Base-by-base conservation (phyloP, 768 basidiomycete genomes). In the Russula sp. region DNA sequence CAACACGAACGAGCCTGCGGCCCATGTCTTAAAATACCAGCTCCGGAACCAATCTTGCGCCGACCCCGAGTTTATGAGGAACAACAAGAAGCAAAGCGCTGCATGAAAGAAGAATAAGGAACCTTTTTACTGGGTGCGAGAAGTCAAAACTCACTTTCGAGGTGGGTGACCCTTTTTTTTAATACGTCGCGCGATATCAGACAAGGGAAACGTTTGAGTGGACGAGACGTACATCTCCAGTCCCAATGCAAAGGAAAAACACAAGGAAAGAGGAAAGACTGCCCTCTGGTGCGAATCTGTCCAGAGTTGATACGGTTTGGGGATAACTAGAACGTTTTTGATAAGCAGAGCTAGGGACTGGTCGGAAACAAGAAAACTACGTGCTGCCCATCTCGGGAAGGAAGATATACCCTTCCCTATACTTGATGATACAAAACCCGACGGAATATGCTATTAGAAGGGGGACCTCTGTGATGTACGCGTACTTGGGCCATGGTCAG, bases 61-160 rank as follows among this genome's bases (percentile, higher is more conserved):
- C 0, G 83, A 77, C 32, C 79, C 76, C 0, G 86, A 76, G 60
- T 86, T 86, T 48, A 91, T 76, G 46, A 93, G 80, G 76, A 89
- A 93, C n/a, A 14, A 91, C 90, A 88, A 91, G 70, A 92, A 93
- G 90, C 71, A n/a, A n/a, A n/a, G n/a, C n/a, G n/a, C n/a, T n/a
- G n/a, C n/a, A n/a, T n/a, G n/a, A n/a, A n/a, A n/a, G n/a, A n/a
- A n/a, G n/a, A n/a, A n/a, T n/a, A n/a, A n/a, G n/a, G n/a, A n/a
- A n/a, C n/a, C n/a, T n/a, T n/a, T n/a, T n/a, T n/a, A n/a, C n/a
- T n/a, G n/a, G n/a, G n/a, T n/a, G n/a, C n/a, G n/a, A n/a, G n/a
- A n/a, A n/a, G n/a, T n/a, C n/a, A n/a, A n/a, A n/a, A n/a, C n/a
- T n/a, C n/a, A n/a, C n/a, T n/a, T n/a, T n/a, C n/a, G n/a, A n/a